Percentiles rank a stretch among this genome's conserved stretches.
These are phyloP conservation scores for Suhomyces kunorum DNA, from an alignment of 1,139 yeast species.

Conservation along the genomic window DNA sequence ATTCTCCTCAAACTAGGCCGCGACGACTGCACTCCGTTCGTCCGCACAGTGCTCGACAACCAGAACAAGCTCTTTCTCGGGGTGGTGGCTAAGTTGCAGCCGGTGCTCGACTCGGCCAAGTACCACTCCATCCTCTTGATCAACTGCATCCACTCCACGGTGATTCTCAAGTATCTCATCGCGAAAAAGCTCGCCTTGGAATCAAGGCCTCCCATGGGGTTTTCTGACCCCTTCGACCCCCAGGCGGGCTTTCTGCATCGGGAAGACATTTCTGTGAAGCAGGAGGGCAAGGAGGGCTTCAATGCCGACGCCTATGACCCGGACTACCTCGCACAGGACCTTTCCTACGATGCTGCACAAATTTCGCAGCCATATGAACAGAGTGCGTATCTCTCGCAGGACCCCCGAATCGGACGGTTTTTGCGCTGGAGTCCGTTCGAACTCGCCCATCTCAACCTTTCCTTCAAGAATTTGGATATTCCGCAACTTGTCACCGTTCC, in stretches of 20 bases:
- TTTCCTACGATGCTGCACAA: neutral
- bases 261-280: constrained; percentile 1
- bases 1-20: constrained; percentile 20
- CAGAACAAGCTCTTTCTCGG: constrained; percentile 38
- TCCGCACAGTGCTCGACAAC: constrained; percentile 26
- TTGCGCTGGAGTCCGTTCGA: constrained; percentile 28
- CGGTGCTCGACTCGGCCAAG: constrained; percentile 14
- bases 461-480: constrained; percentile 29
- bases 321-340: neutral
- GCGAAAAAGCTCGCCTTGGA: constrained; percentile 19
- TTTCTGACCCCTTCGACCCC: constrained; percentile 5
- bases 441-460: constrained; percentile 26
- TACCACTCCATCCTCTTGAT: constrained; percentile 25
- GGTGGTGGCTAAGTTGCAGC: constrained; percentile 23
- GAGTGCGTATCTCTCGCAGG: neutral
- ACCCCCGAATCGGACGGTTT: constrained; percentile 9
- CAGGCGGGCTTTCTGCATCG: neutral
- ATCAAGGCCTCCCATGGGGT: constrained; percentile 2
- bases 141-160: constrained; percentile 33
- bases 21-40: constrained; percentile 17
- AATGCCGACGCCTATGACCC: neutral
- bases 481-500: constrained; percentile 17
- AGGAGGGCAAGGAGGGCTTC: constrained; percentile 1
- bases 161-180: constrained; percentile 35
- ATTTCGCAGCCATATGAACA: constrained; percentile 2